Evolutionary conservation across 2,329 filamentous ascomycete genomes (phyloP).

Genomic region (Penicillium sp.): DNA sequence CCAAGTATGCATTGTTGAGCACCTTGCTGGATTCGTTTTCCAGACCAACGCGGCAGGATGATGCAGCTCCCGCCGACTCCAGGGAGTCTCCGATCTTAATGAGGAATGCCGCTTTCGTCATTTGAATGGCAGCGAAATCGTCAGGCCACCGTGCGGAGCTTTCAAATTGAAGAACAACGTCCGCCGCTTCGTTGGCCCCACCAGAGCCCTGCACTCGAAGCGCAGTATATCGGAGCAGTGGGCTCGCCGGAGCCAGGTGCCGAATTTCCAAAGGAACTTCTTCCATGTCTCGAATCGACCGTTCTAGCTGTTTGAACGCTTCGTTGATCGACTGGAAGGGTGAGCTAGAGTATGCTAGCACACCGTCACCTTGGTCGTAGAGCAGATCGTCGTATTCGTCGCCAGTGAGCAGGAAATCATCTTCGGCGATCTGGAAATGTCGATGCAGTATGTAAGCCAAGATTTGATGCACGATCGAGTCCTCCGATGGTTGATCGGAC

Average conservation of each 20-base stretch:
- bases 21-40: conserved; percentile 70
- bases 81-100: conserved; percentile 71
- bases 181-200: conserved; percentile 55
- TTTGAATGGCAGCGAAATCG: conserved; percentile 83
- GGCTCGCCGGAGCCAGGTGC: conserved; percentile 70
- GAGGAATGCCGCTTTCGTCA: conserved; percentile 87
- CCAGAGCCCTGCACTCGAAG: conserved; percentile 28
- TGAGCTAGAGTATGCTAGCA: conserved; percentile 44
- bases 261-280: conserved; percentile 84
- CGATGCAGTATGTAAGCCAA: conserved; percentile 66
- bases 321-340: conserved; percentile 68
- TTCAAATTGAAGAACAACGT: conserved; percentile 87
- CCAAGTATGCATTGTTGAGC: conserved; percentile 77
- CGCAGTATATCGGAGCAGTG: conserved; percentile 71
- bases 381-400: conserved; percentile 48
- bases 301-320: conserved; percentile 71
- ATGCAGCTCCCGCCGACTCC: conserved; percentile 58
- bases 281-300: conserved; percentile 72
- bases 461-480: conserved; percentile 75
- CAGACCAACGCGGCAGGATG: conserved; percentile 71
- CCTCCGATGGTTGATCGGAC: conserved; percentile 60
- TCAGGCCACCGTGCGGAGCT: conserved; percentile 92
- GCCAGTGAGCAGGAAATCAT: conserved; percentile 54
- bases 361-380: conserved; percentile 29
- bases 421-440: conserved; percentile 63